These are phyloP conservation scores for Luffa acutangula DNA, from an alignment of 306 rosid genomes.

Conservation along the genomic window DNA sequence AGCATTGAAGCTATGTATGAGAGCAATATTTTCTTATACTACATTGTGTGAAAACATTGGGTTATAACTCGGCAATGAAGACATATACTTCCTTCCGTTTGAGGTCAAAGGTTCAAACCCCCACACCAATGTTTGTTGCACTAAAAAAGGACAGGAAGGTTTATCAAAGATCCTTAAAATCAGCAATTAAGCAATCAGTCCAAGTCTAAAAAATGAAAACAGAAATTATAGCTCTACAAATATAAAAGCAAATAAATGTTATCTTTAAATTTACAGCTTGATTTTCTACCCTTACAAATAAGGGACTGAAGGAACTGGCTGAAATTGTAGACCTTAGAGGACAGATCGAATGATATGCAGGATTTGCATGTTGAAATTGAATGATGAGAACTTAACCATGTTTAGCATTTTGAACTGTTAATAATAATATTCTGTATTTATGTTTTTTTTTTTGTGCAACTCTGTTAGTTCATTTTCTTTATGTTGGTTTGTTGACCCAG, in stretches of 20 bases:
- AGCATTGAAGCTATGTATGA: background rate
- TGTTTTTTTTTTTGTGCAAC: background rate
- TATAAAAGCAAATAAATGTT: background rate
- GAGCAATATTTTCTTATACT: background rate
- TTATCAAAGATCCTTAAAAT: background rate
- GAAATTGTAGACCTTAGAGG: background rate
- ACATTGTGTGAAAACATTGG: background rate
- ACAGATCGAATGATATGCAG: background rate
- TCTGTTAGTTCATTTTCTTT: background rate
- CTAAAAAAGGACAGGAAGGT: background rate
- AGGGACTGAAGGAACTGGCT: background rate
- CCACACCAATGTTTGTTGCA: background rate
- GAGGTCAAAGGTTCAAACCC: background rate
- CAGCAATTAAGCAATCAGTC: background rate
- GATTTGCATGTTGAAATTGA: background rate
- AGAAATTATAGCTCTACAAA: background rate
- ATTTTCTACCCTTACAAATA: background rate
- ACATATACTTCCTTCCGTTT: background rate
- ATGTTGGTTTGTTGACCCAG: slow-evolving; percentile 40
- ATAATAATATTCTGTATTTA: background rate
- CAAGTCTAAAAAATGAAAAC: background rate
- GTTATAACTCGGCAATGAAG: background rate
- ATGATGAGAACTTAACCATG: background rate
- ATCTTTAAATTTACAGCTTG: background rate
- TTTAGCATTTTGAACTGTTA: background rate